Percentiles rank a stretch among this genome's conserved stretches.
Conservation (phyloP, 768 basidiomycete species). For the Suillus brevipes region DNA sequence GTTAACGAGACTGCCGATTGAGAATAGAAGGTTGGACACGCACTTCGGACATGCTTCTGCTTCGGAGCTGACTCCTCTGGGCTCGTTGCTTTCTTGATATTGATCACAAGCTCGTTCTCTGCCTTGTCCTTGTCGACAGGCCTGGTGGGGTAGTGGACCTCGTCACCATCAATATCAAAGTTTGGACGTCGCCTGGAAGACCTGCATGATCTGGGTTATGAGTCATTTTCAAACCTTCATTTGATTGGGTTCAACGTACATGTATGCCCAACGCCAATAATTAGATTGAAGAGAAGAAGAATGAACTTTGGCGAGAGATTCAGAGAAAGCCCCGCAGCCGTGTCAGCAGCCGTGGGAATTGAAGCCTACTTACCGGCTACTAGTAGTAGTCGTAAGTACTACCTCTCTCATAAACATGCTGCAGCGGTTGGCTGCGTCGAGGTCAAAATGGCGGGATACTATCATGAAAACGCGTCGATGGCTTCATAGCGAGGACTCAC, state of each 20-base stretch:
- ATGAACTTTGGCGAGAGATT: not conserved
- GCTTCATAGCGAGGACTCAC: constrained; percentile 19
- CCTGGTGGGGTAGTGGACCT: constrained; percentile 90
- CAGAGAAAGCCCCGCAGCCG: not conserved
- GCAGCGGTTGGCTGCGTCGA: constrained; percentile 9
- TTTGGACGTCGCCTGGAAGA: constrained; percentile 32
- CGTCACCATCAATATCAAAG: constrained; percentile 78
- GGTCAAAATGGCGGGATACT: constrained; percentile 13
- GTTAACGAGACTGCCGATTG: constrained; percentile 16
- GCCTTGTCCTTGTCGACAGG: constrained; percentile 99
- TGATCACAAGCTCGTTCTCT: constrained; percentile 88
- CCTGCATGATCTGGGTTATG: constrained; percentile 24
- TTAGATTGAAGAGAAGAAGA: constrained; percentile 1
- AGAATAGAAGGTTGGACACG: constrained; percentile 33
- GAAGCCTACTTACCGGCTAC: not conserved
- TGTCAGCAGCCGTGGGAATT: constrained; percentile 2
- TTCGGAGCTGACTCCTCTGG: constrained; percentile 96
- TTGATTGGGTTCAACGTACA: constrained; percentile 13
- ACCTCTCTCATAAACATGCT: not conserved
- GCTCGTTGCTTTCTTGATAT: constrained; percentile 98
- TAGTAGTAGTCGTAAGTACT: not conserved
- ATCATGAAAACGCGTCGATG: constrained; percentile 12
- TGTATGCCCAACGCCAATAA: constrained; percentile 11
- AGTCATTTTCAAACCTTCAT: not conserved
- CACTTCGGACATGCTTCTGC: constrained; percentile 99